Evolutionary conservation across 306 rosid species (phyloP).

Genomic region (Cicer arietinum): DNA sequence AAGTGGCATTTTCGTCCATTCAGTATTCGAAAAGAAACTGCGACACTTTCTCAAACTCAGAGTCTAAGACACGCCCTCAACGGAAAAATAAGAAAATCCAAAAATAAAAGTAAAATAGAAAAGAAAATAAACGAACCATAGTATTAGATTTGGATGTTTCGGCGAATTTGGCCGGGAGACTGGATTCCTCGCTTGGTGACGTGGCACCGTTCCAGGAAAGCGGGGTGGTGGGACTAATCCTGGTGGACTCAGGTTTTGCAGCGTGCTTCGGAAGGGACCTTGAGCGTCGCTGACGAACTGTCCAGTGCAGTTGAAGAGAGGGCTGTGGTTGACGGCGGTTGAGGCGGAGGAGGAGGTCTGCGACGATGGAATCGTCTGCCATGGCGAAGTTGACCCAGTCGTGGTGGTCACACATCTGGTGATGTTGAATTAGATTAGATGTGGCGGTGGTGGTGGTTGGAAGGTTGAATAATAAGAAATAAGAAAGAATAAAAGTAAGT

Average conservation of each 20-base stretch:
- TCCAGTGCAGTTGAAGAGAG: slow-evolving; percentile 62
- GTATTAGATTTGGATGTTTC: slow-evolving; percentile 68
- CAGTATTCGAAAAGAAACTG: slow-evolving; percentile 26
- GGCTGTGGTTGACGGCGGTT: slow-evolving; percentile 38
- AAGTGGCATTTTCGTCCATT: slow-evolving; percentile 57
- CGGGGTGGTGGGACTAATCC: slow-evolving; percentile 93
- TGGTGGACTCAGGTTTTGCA: slow-evolving; percentile 41
- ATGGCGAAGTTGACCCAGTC: slow-evolving; percentile 80
- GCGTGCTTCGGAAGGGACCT: slow-evolving; percentile 45
- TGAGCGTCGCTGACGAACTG: slow-evolving; percentile 81
- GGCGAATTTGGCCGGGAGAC: slow-evolving; percentile 40
- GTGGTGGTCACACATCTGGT: slow-evolving; percentile 51
- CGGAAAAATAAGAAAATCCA: neutral
- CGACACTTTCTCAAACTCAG: slow-evolving; percentile 3
- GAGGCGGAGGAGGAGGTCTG: slow-evolving; percentile 54
- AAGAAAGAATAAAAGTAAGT: neutral
- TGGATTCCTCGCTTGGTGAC: slow-evolving; percentile 75
- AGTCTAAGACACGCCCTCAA: neutral
- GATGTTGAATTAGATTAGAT: too few species aligned
- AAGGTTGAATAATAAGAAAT: too few species aligned
- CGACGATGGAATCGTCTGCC: slow-evolving; percentile 67
- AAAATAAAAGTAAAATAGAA: neutral
- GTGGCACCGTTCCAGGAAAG: slow-evolving; percentile 83
- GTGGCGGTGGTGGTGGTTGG: neutral
- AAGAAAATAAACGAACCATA: slow-evolving; percentile 51